phyloP scores from a whole-genome alignment of 345 rosid genomes.

The Cardiospermum halicacabum region DNA sequence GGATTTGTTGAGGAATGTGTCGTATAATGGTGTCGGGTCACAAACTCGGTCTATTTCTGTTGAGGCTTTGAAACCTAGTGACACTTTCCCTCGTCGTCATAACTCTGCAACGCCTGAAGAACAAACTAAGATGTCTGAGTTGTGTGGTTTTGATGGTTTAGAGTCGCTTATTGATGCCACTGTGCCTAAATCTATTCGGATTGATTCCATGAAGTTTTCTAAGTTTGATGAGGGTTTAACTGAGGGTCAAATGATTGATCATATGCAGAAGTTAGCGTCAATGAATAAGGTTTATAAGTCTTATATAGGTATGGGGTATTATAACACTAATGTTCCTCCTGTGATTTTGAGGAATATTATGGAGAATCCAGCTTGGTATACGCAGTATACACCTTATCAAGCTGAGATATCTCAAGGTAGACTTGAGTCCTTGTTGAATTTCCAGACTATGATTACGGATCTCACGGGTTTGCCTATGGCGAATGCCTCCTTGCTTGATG shows the following conservation, averaged over 20 bases:
- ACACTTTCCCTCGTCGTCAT: constrained; percentile 90
- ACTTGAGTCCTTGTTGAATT: constrained; percentile 84
- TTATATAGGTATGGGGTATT: constrained; percentile 91
- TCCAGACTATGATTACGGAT: constrained; percentile 82
- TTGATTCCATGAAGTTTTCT: constrained; percentile 78
- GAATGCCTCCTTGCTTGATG: constrained; percentile 89
- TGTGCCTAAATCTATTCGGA: constrained; percentile 92
- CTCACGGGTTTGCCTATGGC: constrained; percentile 95
- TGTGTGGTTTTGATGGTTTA: constrained; percentile 64
- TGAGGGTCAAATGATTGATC: constrained; percentile 79
- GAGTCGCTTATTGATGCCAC: constrained; percentile 79
- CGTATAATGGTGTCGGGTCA: constrained; percentile 32
- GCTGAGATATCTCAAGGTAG: constrained; percentile 97
- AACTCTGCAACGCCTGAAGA: constrained; percentile 93
- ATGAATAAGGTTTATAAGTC: constrained; percentile 85
- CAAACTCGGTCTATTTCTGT: constrained; percentile 67
- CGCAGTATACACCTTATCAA: constrained; percentile 96
- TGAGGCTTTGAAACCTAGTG: constrained; percentile 62
- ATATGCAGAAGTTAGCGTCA: constrained; percentile 71
- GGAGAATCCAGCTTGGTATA: constrained; percentile 99
- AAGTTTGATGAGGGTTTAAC: constrained; percentile 87
- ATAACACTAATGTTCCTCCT: constrained; percentile 80
- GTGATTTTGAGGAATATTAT: constrained; percentile 89
- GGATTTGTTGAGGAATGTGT: constrained; percentile 25
- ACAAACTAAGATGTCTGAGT: constrained; percentile 66